Percentiles rank a stretch among this genome's conserved stretches.
phyloP scores from a whole-genome alignment of 1,284 basidiomycete genomes.

The Cutaneotrichosporon sp. region DNA sequence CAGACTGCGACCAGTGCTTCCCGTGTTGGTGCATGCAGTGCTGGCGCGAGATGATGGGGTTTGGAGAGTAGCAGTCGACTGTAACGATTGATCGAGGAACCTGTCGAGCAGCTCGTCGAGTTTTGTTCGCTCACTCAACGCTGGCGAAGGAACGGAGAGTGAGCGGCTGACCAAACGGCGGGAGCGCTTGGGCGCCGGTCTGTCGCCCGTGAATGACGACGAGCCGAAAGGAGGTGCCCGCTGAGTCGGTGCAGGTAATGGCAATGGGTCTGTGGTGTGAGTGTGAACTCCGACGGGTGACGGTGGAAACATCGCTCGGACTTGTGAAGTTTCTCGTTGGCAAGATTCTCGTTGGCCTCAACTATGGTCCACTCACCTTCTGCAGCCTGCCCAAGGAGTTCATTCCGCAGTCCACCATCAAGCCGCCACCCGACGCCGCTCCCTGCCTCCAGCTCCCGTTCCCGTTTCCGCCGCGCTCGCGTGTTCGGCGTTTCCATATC shows the following conservation, averaged over 20 bases:
- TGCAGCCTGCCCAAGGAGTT: not conserved
- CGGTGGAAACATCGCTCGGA: too few species aligned
- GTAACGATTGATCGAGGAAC: constrained; percentile 13
- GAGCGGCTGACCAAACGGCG: not conserved
- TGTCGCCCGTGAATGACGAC: not conserved
- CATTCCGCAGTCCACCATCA: constrained; percentile 16
- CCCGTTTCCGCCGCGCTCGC: constrained; percentile 5
- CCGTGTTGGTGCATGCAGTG: not conserved
- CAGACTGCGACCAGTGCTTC: not conserved
- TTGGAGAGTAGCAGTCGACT: not conserved
- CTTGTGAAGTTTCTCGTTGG: not conserved
- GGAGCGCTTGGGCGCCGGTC: constrained; percentile 12
- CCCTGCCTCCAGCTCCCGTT: constrained; percentile 4
- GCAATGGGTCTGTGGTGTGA: constrained; percentile 13
- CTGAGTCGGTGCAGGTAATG: constrained; percentile 22
- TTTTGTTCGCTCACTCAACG: constrained; percentile 5
- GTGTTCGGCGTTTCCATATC: constrained; percentile 2
- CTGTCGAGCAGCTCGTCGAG: constrained; percentile 24
- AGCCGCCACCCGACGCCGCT: constrained; percentile 20
- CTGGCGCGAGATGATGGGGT: constrained; percentile 1
- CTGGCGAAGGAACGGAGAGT: not conserved
- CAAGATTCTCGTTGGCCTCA: not conserved
- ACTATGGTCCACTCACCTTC: not conserved
- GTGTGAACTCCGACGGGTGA: not conserved
- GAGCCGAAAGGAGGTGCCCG: constrained; percentile 12